Conservation (phyloP, 192 early-diverging fungal genomes). For the Entomortierella parvispora region DNA sequence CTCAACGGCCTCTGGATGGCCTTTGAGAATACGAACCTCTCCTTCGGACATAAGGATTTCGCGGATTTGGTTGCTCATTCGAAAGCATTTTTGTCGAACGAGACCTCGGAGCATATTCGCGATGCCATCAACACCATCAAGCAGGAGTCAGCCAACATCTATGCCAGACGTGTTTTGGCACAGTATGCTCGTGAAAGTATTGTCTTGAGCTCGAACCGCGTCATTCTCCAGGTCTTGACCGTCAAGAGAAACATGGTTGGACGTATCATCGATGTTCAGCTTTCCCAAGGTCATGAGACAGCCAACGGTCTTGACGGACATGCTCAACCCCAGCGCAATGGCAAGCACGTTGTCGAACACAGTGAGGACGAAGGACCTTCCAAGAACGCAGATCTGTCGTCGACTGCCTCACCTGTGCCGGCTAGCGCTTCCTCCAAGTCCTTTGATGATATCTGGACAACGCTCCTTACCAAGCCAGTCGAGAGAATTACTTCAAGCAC, state of each 20-base stretch:
- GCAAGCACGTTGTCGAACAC: constrained; percentile 11
- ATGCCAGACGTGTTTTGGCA: constrained; percentile 57
- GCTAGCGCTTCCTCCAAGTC: neutral
- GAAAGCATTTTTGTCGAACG: constrained; percentile 56
- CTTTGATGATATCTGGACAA: constrained; percentile 52
- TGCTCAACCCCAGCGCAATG: constrained; percentile 1
- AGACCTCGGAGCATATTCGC: constrained; percentile 57
- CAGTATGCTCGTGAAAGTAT: constrained; percentile 56
- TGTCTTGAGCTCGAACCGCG: constrained; percentile 62
- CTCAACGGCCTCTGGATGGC: constrained; percentile 65
- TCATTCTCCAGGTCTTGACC: constrained; percentile 58
- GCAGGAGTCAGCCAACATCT: constrained; percentile 40
- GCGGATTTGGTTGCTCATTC: constrained; percentile 53
- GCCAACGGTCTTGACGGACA: constrained; percentile 12
- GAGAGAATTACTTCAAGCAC: neutral
- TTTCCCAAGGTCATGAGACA: neutral
- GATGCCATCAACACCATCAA: constrained; percentile 50
- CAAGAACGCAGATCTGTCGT: neutral
- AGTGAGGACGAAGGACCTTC: constrained; percentile 18
- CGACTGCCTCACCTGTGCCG: neutral
- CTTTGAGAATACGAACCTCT: constrained; percentile 55
- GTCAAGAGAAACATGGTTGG: constrained; percentile 64
- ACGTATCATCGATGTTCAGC: constrained; percentile 43
- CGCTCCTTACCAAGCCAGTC: constrained; percentile 27
- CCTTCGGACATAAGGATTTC: constrained; percentile 57